These are phyloP conservation scores for Gleditsia sinensis DNA, from an alignment of 306 rosid species.

Conservation along the genomic window DNA sequence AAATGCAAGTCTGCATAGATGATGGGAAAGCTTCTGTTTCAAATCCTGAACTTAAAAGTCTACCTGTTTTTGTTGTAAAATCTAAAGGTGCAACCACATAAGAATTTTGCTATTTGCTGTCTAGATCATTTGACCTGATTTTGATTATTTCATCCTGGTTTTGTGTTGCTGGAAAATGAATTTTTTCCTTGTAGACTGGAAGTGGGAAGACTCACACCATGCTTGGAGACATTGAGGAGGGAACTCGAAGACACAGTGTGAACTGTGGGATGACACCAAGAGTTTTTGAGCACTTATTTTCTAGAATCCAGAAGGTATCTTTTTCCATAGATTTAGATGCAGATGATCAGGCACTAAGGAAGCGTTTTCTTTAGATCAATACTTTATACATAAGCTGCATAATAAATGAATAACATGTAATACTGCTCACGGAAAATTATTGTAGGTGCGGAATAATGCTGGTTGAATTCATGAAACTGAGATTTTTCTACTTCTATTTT, in stretches of 20 bases:
- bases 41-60: not conserved
- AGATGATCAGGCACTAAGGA: not conserved
- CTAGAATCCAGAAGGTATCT: slow-evolving; percentile 91
- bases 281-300: slow-evolving; percentile 87
- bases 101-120: not conserved
- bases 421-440: not conserved
- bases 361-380: not conserved
- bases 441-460: not conserved
- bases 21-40: slow-evolving; percentile 6
- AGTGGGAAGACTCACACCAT: slow-evolving; percentile 99
- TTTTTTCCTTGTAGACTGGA: slow-evolving; percentile 69
- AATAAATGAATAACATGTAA: slow-evolving; percentile 10
- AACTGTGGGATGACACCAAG: slow-evolving; percentile 99
- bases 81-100: not conserved
- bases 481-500: slow-evolving; percentile 11
- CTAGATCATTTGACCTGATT: not conserved
- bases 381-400: not conserved
- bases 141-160: not conserved
- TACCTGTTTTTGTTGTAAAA: slow-evolving; percentile 2
- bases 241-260: slow-evolving; percentile 94
- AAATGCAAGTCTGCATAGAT: not conserved
- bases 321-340: slow-evolving; percentile 11
- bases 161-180: slow-evolving; percentile 11
- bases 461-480: not conserved
- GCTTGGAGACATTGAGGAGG: slow-evolving; percentile 99